Evolutionary conservation across 192 early-diverging fungal genomes (phyloP).

Genomic region (Backusella macrospora): DNA sequence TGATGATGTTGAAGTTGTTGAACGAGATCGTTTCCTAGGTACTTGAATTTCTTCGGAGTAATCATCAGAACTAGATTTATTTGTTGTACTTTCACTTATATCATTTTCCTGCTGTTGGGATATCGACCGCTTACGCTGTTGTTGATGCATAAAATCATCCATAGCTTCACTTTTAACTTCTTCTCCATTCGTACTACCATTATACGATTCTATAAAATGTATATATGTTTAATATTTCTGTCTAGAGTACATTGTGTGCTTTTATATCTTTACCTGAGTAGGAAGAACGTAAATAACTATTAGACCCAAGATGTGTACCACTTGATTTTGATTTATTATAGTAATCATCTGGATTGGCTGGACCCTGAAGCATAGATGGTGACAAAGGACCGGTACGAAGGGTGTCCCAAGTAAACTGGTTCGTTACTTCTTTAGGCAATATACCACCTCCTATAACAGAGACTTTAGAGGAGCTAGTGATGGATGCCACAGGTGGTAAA

Average conservation of each 20-base stretch:
- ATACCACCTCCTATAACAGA: conserved; percentile 6
- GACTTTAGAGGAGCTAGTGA: conserved; percentile 1
- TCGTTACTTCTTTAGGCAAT: conserved; percentile 40
- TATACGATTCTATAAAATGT: neutral
- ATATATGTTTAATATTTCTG: neutral
- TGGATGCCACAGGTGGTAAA: conserved; percentile 3
- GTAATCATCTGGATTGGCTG: conserved; percentile 44
- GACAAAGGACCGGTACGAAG: conserved; percentile 75
- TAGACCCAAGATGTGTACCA: neutral
- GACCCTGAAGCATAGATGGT: conserved; percentile 77
- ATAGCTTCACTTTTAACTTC: neutral
- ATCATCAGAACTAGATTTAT: neutral
- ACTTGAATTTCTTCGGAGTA: neutral
- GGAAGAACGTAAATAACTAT: conserved; percentile 3
- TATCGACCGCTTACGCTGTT: conserved; percentile 12
- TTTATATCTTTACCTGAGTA: neutral
- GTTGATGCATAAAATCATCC: neutral
- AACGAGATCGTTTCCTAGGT: conserved; percentile 5
- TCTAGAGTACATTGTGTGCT: neutral
- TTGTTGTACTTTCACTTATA: neutral
- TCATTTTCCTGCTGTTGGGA: conserved; percentile 3
- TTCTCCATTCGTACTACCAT: neutral
- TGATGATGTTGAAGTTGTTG: neutral
- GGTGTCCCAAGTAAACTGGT: conserved; percentile 56
- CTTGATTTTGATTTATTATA: neutral